These are phyloP conservation scores for Rosa multiflora DNA, from an alignment of 306 rosid species.

Conservation along the genomic window DNA sequence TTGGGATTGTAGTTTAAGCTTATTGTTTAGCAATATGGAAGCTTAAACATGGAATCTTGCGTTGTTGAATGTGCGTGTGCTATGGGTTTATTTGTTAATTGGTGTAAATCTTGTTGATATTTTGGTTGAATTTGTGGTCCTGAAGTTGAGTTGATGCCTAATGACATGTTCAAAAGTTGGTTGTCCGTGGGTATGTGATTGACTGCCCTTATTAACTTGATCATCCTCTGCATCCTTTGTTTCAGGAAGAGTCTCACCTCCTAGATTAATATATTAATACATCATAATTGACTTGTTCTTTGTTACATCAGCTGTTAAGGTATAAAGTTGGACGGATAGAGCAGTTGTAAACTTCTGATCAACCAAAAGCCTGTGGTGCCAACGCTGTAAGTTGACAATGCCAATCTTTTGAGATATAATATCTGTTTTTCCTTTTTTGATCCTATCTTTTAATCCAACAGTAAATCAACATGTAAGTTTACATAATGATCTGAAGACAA, in stretches of 20 bases:
- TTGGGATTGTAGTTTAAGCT: too few relatives aligned
- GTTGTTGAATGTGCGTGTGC: too few relatives aligned
- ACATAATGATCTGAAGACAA: conserved; percentile 65
- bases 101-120: too few relatives aligned
- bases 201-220: conserved; percentile 12
- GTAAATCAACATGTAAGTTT: conserved; percentile 61
- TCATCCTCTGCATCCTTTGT: conserved; percentile 1
- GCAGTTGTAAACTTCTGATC: conserved; percentile 83
- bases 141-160: too few relatives aligned
- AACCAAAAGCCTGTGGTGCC: conserved; percentile 78
- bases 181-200: conserved; percentile 87
- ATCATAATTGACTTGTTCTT: not conserved
- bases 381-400: conserved; percentile 71
- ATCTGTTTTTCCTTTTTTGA: not conserved
- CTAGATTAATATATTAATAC: not conserved
- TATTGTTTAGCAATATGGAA: too few relatives aligned
- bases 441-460: conserved; percentile 22
- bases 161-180: conserved; percentile 62
- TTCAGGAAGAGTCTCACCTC: conserved; percentile 6
- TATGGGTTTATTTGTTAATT: too few relatives aligned
- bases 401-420: not conserved
- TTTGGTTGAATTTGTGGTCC: too few relatives aligned
- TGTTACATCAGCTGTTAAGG: conserved; percentile 47
- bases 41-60: too few relatives aligned
- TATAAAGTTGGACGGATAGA: conserved; percentile 95